Evolutionary conservation across 2,329 filamentous ascomycete species (phyloP), one percentile per base, ranked within the genome.

Genomic region (Talaromyces sp.): DNA sequence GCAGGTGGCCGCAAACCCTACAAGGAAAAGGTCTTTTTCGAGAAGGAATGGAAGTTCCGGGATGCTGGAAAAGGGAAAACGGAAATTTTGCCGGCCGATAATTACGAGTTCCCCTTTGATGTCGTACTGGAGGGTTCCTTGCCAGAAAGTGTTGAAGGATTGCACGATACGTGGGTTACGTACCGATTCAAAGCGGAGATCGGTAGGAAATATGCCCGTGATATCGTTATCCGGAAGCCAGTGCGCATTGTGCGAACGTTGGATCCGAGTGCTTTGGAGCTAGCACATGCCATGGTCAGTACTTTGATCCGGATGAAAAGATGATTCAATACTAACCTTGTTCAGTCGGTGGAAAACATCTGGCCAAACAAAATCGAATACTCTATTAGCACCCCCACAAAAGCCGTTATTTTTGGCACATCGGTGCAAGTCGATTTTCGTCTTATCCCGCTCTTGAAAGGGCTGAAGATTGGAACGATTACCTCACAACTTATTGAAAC

Each of bases 281-380:
- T 93, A 68, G 84, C 90, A 43, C 90, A 98, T 77, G 90, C 92
- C 57, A 95, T 97, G 92, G 92, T 82, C 73, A 69, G 74, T 68
- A 9, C 31, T 39, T n/a, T 33, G 19, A 15, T 15, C 4, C 11
- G 25, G 25, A 27, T 22, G 22, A 25, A 3, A 49, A 13, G n/a
- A 22, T 50, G 9, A 3, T 15, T 31, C 22, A 49, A 25, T 15
- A 59, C 56, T 59, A 59, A 59, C 39, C 33, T 60, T 37, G 9
- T 8, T 19, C 65, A 86, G 82, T 85, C 91, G 68, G 93, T 98
- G 69, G 93, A 97, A 78, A 97, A 97, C 74, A 90, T 96, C 68
- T 99, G 95, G 95, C 91, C 93, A 6, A 95, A 97, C 81, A 99
- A 99, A 82, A 87, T 98, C 71, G 92, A 96, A 76, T 99, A 99